phyloP scores from a whole-genome alignment of 306 rosid genomes.

The Mimosa bimucronata region DNA sequence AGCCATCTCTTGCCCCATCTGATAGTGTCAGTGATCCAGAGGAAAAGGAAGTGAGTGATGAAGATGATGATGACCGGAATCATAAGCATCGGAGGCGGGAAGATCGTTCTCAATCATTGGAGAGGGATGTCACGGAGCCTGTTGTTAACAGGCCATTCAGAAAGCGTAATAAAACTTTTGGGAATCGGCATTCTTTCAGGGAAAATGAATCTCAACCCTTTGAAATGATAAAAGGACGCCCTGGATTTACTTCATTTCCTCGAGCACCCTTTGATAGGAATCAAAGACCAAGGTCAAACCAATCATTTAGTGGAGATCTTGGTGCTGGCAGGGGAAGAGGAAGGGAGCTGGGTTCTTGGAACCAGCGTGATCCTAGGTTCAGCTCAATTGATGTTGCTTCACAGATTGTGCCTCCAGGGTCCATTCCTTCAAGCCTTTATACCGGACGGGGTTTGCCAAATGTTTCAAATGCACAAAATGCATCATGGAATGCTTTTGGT shows the following conservation, averaged over 20 bases:
- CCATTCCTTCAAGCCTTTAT: constrained; percentile 75
- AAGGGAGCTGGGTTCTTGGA: constrained; percentile 83
- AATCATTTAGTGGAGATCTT: constrained; percentile 61
- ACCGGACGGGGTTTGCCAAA: constrained; percentile 80
- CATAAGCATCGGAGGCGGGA: constrained; percentile 90
- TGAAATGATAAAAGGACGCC: constrained; percentile 72
- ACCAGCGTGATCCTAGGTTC: constrained; percentile 81
- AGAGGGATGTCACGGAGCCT: constrained; percentile 75
- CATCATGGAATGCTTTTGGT: constrained; percentile 90
- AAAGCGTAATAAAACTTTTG: constrained; percentile 72
- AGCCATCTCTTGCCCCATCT: constrained; percentile 66
- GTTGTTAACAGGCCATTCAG: constrained; percentile 74
- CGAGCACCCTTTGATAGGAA: constrained; percentile 67
- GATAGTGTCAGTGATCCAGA: constrained; percentile 80
- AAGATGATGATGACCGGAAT: constrained; percentile 95
- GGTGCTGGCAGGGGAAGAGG: constrained; percentile 90
- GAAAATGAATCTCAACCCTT: constrained; percentile 77
- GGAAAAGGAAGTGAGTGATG: constrained; percentile 96
- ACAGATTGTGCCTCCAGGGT: constrained; percentile 81
- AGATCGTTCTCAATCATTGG: constrained; percentile 77
- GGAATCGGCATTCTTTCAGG: constrained; percentile 70
- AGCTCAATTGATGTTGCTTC: constrained; percentile 79
- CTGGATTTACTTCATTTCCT: constrained; percentile 56
- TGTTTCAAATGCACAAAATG: constrained; percentile 80
- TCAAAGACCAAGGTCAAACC: constrained; percentile 73